Conservation (phyloP, 1,139 yeast species). For the Saccharomycopsis hybrid region DNA sequence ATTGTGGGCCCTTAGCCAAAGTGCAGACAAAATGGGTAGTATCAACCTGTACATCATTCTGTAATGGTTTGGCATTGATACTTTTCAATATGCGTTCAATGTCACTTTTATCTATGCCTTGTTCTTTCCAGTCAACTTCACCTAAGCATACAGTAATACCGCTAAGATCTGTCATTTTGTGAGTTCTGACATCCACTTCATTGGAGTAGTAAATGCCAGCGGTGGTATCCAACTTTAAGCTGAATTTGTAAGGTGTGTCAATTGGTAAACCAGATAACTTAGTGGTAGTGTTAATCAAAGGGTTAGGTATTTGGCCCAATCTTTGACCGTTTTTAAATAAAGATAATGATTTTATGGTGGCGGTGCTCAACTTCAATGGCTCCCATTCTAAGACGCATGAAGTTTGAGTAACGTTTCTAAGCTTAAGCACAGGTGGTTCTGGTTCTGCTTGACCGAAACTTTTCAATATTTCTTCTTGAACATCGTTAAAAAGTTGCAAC, state of each 20-base stretch:
- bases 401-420: slow-evolving; percentile 85
- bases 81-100: slow-evolving; percentile 54
- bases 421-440: slow-evolving; percentile 58
- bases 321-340: slow-evolving; percentile 75
- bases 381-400: slow-evolving; percentile 96
- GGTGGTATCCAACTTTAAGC: slow-evolving; percentile 74
- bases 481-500: slow-evolving; percentile 45
- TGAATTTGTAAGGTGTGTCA: slow-evolving; percentile 76
- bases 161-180: slow-evolving; percentile 90
- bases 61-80: slow-evolving; percentile 84
- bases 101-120: slow-evolving; percentile 52
- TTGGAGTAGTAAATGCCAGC: slow-evolving; percentile 81
- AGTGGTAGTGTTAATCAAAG: slow-evolving; percentile 71
- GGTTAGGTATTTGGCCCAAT: slow-evolving; percentile 81
- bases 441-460: slow-evolving; percentile 76
- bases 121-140: slow-evolving; percentile 52
- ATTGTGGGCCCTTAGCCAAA: slow-evolving; percentile 53
- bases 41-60: slow-evolving; percentile 69
- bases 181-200: slow-evolving; percentile 66
- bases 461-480: slow-evolving; percentile 69
- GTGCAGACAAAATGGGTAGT: slow-evolving; percentile 93
- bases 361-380: slow-evolving; percentile 73
- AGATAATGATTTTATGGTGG: slow-evolving; percentile 69
- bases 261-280: slow-evolving; percentile 89
- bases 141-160: slow-evolving; percentile 94